Conservation (phyloP, 805 yeast genomes). For the Yamadazyma sp. region DNA sequence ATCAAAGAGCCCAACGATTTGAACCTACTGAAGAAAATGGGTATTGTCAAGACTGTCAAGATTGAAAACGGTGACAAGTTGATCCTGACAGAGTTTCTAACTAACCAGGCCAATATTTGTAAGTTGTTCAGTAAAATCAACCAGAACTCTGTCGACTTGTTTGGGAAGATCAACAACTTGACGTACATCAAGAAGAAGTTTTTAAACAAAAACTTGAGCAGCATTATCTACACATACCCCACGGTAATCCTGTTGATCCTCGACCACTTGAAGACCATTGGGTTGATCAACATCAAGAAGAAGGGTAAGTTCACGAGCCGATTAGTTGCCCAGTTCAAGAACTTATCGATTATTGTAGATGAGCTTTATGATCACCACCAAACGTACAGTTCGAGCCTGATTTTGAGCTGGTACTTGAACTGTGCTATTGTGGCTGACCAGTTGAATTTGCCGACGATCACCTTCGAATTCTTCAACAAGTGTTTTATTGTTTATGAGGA, state of each 20-base stretch:
- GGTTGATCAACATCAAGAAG: slow-evolving; percentile 32
- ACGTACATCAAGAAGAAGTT: slow-evolving; percentile 42
- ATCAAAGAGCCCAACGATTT: slow-evolving; percentile 38
- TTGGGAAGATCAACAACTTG: slow-evolving; percentile 31
- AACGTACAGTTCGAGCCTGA: slow-evolving; percentile 30
- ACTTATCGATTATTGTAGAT: slow-evolving; percentile 63
- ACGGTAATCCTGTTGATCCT: slow-evolving; percentile 65
- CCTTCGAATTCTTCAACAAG: slow-evolving; percentile 87
- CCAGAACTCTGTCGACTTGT: slow-evolving; percentile 36
- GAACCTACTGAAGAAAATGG: slow-evolving; percentile 40
- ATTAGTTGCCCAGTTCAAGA: slow-evolving; percentile 64
- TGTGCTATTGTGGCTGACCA: slow-evolving; percentile 82
- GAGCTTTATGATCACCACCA: slow-evolving; percentile 54
- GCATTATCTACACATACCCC: slow-evolving; percentile 70
- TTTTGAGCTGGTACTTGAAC: slow-evolving; percentile 56
- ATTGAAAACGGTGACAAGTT: slow-evolving; percentile 28
- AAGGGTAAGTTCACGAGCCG: slow-evolving; percentile 23
- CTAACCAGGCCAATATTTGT: slow-evolving; percentile 62
- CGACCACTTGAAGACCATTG: slow-evolving; percentile 52
- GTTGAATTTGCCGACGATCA: slow-evolving; percentile 62
- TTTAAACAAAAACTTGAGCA: slow-evolving; percentile 53
- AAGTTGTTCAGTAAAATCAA: slow-evolving; percentile 66
- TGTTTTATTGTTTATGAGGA: slow-evolving; percentile 84
- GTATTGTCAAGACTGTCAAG: slow-evolving; percentile 34
- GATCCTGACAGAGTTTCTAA: slow-evolving; percentile 38